Conservation (phyloP, 768 basidiomycete species). For the Hypsizygus marmoreus region DNA sequence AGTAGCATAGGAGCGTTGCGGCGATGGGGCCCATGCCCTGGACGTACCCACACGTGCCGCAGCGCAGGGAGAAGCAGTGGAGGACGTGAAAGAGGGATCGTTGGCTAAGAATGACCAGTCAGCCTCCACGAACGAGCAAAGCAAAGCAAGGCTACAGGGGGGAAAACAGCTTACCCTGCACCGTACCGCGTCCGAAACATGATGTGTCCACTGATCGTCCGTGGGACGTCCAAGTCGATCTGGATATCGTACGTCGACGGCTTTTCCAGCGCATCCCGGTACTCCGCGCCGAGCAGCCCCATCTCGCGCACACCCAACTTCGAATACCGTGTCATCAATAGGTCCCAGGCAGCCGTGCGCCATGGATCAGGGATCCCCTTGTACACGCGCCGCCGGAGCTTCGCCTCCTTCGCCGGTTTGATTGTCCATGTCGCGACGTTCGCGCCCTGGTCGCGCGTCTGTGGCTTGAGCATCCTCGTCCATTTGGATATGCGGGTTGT, state of each 20-base stretch:
- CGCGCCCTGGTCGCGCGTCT: slow-evolving; percentile 69
- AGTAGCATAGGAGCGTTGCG: slow-evolving; percentile 91
- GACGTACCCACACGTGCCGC: slow-evolving; percentile 88
- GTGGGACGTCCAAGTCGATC: slow-evolving; percentile 96
- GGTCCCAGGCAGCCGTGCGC: slow-evolving; percentile 90
- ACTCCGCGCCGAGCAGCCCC: slow-evolving; percentile 45
- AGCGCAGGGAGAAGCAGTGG: slow-evolving; percentile 88
- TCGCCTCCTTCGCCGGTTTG: slow-evolving; percentile 62
- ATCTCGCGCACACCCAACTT: slow-evolving; percentile 47
- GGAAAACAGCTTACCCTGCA: slow-evolving; percentile 66
- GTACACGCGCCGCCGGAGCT: slow-evolving; percentile 76
- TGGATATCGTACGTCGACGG: slow-evolving; percentile 93
- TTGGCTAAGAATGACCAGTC: slow-evolving; percentile 55
- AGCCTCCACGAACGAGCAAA: slow-evolving; percentile 2
- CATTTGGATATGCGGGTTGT: slow-evolving; percentile 82
- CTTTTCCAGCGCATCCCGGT: slow-evolving; percentile 67
- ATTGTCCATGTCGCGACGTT: slow-evolving; percentile 78
- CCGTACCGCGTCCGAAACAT: slow-evolving; percentile 96
- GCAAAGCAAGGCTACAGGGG: no score
- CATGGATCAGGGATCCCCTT: slow-evolving; percentile 98
- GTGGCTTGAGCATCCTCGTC: slow-evolving; percentile 85
- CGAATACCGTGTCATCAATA: slow-evolving; percentile 64
- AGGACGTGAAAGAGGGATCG: slow-evolving; percentile 93
- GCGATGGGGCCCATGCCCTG: slow-evolving; percentile 99
- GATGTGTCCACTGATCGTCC: slow-evolving; percentile 94